phyloP scores from a whole-genome alignment of 768 basidiomycete genomes.

The Rhizopogon rudus region DNA sequence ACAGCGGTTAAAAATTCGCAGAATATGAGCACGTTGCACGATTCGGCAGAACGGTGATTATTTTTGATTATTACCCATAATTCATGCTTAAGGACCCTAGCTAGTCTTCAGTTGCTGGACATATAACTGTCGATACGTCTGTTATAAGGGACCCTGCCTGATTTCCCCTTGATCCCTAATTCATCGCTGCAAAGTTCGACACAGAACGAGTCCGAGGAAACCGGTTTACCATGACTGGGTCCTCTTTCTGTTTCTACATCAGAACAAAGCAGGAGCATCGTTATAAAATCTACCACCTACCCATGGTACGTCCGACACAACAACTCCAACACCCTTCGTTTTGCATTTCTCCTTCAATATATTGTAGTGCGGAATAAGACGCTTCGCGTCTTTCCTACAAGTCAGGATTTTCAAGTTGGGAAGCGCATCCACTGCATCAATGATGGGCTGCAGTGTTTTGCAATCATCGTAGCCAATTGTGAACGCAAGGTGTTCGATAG shows the following conservation, averaged over 20 bases:
- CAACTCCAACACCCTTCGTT: conserved; percentile 24
- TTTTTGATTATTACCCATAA: too few species aligned
- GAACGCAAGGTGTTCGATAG: conserved; percentile 37
- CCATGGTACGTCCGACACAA: conserved; percentile 23
- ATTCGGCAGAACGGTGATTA: too few species aligned
- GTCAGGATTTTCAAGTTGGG: conserved; percentile 33
- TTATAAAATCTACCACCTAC: conserved; percentile 24
- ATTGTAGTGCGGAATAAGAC: conserved; percentile 16
- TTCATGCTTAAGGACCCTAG: too few species aligned
- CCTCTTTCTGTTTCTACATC: conserved; percentile 27
- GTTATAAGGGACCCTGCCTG: too few species aligned
- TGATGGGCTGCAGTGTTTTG: conserved; percentile 22
- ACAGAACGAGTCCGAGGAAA: conserved; percentile 34
- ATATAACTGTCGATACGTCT: too few species aligned
- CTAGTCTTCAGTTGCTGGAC: too few species aligned
- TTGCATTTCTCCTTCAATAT: conserved; percentile 23
- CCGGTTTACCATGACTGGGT: conserved; percentile 25
- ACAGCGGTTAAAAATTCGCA: too few species aligned
- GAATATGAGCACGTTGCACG: too few species aligned
- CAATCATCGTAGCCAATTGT: conserved; percentile 11
- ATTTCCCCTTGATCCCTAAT: too few species aligned
- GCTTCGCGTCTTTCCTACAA: conserved; percentile 23
- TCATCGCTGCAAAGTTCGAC: conserved; percentile 26
- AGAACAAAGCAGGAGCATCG: not conserved
- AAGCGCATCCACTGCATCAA: conserved; percentile 26